Base-by-base conservation (phyloP, 2,329 filamentous ascomycete species). In the Corniculantispora saksenae region DNA sequence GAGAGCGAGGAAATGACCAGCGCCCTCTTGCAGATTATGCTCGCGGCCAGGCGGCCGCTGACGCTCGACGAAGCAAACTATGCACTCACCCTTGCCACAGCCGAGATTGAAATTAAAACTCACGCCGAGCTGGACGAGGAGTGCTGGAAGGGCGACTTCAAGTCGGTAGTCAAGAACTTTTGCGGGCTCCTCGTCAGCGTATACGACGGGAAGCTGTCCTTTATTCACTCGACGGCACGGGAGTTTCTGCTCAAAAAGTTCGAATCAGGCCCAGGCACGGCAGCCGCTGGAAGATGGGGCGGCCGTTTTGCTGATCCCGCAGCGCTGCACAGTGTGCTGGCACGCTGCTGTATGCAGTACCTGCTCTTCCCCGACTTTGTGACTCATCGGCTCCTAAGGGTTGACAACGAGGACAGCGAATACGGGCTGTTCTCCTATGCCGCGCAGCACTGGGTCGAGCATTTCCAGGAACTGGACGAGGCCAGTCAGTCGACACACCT, bases 131-230 rank as follows among this genome's bases (percentile, higher is more conserved):
- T 40, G 8, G n/a, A 29, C 1, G 21, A 25, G 3, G 5, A 38
- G 29, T 27, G 54, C 4, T 61, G 66, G 60, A 23, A 57, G 25
- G 65, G 64, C 2, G 43, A 59, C 27, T 66, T 56, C 27, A 56
- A 56, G 38, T 13, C 53, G 19, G 21, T 10, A 13, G 53, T 56
- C 3, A 56, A 56, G 12, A 56, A 56, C 17, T 17, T 56, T 4
- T 56, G 53, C 12, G 32, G 53, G 10, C 32, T 56, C 6, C 2
- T 56, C 3, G 12, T 17, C 63, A 65, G 38, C 51, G 59, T 35
- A 9, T n/a, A 54, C 35, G 21, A 45, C 45, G 7, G 32, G 53
- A 43, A 10, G 13, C 53, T 56, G 6, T 56, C n/a, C 25, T 56
- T 56, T 23, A 56, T 56, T 40, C 53, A 56, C 40, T 40, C 40